These are phyloP conservation scores for Ophiostoma australiae DNA, from an alignment of 2,329 filamentous ascomycete species.

Conservation along the genomic window DNA sequence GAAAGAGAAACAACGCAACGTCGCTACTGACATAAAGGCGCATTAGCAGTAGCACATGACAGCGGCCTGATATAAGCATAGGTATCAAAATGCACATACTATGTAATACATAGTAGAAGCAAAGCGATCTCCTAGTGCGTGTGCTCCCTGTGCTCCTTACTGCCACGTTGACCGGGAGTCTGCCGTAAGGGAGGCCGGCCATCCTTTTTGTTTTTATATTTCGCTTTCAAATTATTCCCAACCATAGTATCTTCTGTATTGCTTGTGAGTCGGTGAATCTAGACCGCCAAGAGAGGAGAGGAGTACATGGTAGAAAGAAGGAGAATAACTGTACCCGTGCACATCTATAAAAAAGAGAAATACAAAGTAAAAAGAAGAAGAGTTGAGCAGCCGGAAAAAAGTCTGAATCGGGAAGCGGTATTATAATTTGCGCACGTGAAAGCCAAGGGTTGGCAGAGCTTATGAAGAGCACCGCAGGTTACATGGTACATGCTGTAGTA, in stretches of 20 bases:
- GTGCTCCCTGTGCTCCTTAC: neutral
- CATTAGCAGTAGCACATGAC: neutral
- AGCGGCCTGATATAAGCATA: neutral
- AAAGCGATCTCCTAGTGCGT: neutral
- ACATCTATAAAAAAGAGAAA: neutral
- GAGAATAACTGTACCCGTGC: neutral
- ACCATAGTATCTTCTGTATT: too few species aligned
- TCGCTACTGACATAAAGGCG: neutral
- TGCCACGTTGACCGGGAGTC: slow-evolving; percentile 10
- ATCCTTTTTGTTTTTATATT: neutral
- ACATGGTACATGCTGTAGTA: too few species aligned
- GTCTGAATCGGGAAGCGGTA: neutral
- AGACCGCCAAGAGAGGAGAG: neutral
- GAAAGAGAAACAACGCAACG: neutral
- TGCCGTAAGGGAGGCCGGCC: neutral
- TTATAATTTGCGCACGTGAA: slow-evolving; percentile 7
- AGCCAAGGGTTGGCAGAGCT: neutral
- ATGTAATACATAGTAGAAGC: too few species aligned
- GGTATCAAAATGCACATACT: neutral
- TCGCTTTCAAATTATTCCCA: neutral
- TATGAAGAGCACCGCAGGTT: neutral
- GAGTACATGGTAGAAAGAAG: neutral
- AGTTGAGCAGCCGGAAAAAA: neutral
- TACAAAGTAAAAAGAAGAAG: neutral
- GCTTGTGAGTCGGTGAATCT: neutral